phyloP scores from a whole-genome alignment of 805 yeast genomes.

The Hanseniaspora occidentalis region DNA sequence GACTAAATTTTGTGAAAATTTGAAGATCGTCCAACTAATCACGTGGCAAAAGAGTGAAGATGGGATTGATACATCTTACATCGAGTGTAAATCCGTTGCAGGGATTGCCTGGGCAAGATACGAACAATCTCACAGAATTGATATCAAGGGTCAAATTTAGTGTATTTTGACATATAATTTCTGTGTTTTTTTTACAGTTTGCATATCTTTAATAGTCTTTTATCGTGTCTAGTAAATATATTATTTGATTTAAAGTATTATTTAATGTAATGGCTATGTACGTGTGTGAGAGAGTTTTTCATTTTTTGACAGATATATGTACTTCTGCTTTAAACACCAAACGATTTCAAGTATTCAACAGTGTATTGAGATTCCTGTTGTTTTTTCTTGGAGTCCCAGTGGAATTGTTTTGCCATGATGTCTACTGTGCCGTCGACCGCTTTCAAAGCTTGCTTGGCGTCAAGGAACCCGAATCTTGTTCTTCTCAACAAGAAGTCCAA shows the following conservation, averaged over 20 bases:
- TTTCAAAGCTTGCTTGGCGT: slow-evolving; percentile 67
- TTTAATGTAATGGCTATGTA: no score
- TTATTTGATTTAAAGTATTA: no score
- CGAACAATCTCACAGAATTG: slow-evolving; percentile 43
- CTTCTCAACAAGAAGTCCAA: slow-evolving; percentile 87
- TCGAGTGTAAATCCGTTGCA: slow-evolving; percentile 26
- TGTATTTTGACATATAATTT: no score
- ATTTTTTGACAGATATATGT: no score
- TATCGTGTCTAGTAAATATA: no score
- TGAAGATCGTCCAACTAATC: slow-evolving; percentile 26
- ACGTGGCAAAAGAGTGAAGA: slow-evolving; percentile 18
- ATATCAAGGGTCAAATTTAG: slow-evolving; percentile 72
- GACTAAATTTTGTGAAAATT: slow-evolving; percentile 29
- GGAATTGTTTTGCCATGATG: slow-evolving; percentile 66
- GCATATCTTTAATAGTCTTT: no score
- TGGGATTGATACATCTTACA: slow-evolving; percentile 20
- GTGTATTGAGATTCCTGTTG: slow-evolving; percentile 38
- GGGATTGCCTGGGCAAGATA: slow-evolving; percentile 26
- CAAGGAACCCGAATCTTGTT: slow-evolving; percentile 83
- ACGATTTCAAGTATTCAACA: slow-evolving; percentile 44
- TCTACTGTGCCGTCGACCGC: slow-evolving; percentile 80
- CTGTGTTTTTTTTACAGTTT: no score
- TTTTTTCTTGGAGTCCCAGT: slow-evolving; percentile 56
- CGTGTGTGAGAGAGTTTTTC: no score
- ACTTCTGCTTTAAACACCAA: slow-evolving; percentile 37